Evolutionary conservation across 2,329 filamentous ascomycete species (phyloP), one percentile per base, ranked within the genome.

Genomic region (Aspergillus uvarum): DNA sequence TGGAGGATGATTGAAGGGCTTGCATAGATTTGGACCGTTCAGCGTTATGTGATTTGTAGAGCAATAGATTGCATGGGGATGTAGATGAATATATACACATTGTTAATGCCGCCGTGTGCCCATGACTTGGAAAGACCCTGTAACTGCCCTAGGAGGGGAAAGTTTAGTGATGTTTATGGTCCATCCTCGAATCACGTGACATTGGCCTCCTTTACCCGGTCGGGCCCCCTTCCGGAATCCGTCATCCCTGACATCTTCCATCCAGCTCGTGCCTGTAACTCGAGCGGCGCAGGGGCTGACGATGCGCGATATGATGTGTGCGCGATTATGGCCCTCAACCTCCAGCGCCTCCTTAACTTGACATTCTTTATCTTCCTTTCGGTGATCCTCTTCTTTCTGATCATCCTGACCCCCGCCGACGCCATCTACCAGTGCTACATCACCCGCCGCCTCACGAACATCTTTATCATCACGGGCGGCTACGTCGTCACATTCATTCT

Each of bases 341-440:
- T 93, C 70, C 92, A 90, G 76, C 87, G 87, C 73, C 87, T 96
- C 75, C 86, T 93, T 79, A 96, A 96, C 80, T 88, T 84, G 72
- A 86, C 86, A 51, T 83, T 89, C 66, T 98, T 96, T 76, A 85
- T 87, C 61, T 76, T 92, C 68, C 83, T 97, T 70, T 89, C 89
- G 74, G 76, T 94, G 68, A 72, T 96, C 68, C 85, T 93, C 38
- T 75, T 91, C 67, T 83, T 84, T 58, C 84, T 97, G 58, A 83
- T 96, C 47, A 83, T 94, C 70, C 83, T 96, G 66, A 91, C 91
- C 0, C 93, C 93, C 1, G 88, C 83, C 71, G 92, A 97, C 70
- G 81, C 87, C 59, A 89, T 97, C 75, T 88, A 88, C 73, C 91
- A 95, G 74, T 89, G 91, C 54, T 84, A 90, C 59, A 75, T 79